A percentile compares a stretch with the other conserved stretches of the same genome.
These are phyloP conservation scores for Scedosporium aurantiacum DNA, from an alignment of 2,329 filamentous ascomycete species.

Conservation along the genomic window DNA sequence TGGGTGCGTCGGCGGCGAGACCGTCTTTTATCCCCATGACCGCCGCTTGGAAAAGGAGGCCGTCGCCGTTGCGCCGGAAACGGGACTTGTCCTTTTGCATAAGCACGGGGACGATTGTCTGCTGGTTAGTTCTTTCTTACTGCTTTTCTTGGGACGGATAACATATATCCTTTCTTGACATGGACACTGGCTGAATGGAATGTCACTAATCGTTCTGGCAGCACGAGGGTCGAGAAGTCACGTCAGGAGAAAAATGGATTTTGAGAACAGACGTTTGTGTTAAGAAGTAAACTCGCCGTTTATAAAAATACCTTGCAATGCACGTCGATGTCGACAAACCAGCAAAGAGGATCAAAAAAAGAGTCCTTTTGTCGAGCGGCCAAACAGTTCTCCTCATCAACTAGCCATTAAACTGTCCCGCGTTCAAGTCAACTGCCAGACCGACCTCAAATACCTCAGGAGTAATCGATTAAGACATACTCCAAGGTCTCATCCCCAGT, in stretches of 20 bases:
- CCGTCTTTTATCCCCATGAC: slow-evolving; percentile 76
- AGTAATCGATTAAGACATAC: too few species aligned
- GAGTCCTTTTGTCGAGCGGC: too few species aligned
- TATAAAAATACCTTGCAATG: neutral
- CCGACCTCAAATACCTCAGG: too few species aligned
- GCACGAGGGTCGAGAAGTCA: slow-evolving; percentile 77
- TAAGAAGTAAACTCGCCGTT: slow-evolving; percentile 13
- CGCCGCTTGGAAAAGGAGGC: slow-evolving; percentile 46
- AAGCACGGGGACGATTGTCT: slow-evolving; percentile 84
- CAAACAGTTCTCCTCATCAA: too few species aligned
- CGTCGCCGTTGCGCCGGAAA: slow-evolving; percentile 62
- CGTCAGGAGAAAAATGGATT: slow-evolving; percentile 80
- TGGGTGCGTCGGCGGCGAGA: slow-evolving; percentile 76
- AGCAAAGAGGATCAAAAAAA: too few species aligned
- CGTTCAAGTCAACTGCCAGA: too few species aligned
- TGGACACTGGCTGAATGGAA: slow-evolving; percentile 6
- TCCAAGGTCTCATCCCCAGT: too few species aligned
- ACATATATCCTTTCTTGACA: slow-evolving; percentile 7
- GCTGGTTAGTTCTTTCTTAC: slow-evolving; percentile 40
- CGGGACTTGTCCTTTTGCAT: slow-evolving; percentile 78
- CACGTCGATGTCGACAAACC: too few species aligned
- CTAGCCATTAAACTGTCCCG: too few species aligned
- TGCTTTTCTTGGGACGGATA: slow-evolving; percentile 1
- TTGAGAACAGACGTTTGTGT: slow-evolving; percentile 74
- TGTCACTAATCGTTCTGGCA: slow-evolving; percentile 16